These are phyloP conservation scores for Diutina pseudorugosa DNA, from an alignment of 1,139 yeast genomes.

Conservation along the genomic window DNA sequence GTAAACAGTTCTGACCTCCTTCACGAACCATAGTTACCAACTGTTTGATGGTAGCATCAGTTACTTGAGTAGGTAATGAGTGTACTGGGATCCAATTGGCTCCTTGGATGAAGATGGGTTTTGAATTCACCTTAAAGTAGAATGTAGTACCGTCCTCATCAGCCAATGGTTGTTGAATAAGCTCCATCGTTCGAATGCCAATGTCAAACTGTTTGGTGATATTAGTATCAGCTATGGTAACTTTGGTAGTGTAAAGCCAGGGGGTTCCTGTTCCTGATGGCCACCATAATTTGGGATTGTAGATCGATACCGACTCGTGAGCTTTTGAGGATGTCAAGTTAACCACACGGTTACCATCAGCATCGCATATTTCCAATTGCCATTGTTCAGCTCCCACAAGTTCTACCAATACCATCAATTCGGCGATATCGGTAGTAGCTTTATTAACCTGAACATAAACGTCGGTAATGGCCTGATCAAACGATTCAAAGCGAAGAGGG, in stretches of 20 bases:
- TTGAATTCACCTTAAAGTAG: constrained; percentile 27
- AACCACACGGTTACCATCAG: background rate
- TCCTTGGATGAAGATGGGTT: constrained; percentile 26
- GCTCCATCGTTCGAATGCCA: constrained; percentile 27
- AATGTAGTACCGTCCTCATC: constrained; percentile 21
- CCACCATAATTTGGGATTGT: constrained; percentile 25
- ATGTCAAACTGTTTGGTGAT: constrained; percentile 9
- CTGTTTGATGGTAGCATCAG: constrained; percentile 18
- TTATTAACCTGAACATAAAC: constrained; percentile 10
- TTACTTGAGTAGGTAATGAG: constrained; percentile 20
- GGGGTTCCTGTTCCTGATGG: constrained; percentile 28
- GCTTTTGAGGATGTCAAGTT: background rate
- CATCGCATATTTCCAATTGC: background rate
- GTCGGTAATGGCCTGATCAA: constrained; percentile 7
- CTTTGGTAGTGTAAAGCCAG: constrained; percentile 16
- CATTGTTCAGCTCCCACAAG: constrained; percentile 4
- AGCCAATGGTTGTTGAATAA: constrained; percentile 21
- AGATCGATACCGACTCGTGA: constrained; percentile 4
- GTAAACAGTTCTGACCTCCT: constrained; percentile 32
- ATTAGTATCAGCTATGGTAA: constrained; percentile 8
- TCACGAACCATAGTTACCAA: constrained; percentile 21
- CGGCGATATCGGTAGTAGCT: constrained; percentile 10
- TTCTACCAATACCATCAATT: constrained; percentile 12
- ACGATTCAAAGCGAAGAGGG: constrained; percentile 23
- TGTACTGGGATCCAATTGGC: constrained; percentile 40